These are phyloP conservation scores for Agapanthus africanus DNA, from an alignment of 106 monocot genomes.

Conservation along the genomic window DNA sequence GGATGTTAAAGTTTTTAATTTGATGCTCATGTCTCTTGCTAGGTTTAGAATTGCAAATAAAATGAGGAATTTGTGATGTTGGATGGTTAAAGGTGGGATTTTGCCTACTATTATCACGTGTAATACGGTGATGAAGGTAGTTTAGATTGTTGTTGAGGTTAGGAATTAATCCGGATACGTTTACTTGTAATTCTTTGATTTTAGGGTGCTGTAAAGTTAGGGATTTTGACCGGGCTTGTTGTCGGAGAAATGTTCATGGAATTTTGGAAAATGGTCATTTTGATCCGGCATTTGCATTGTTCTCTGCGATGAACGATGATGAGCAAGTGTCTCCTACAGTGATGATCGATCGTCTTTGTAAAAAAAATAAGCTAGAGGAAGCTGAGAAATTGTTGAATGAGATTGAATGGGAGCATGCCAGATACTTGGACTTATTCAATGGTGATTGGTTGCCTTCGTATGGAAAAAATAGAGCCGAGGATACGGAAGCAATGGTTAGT, in stretches of 20 bases:
- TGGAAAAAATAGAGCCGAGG: constrained; percentile 14
- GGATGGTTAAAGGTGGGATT: constrained; percentile 35
- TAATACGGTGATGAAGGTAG: constrained; percentile 61
- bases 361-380: constrained; percentile 7
- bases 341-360: constrained; percentile 17
- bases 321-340: constrained; percentile 7
- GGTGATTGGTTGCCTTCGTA: constrained; percentile 18
- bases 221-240: constrained; percentile 23
- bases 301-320: constrained; percentile 9
- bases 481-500: constrained; percentile 16
- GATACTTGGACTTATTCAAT: constrained; percentile 15
- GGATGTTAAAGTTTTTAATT: constrained; percentile 40
- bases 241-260: constrained; percentile 14
- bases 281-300: constrained; percentile 8
- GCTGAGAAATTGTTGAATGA: constrained; percentile 17
- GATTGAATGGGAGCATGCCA: constrained; percentile 8
- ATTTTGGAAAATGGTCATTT: constrained; percentile 7
- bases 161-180: constrained; percentile 38
- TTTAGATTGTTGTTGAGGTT: constrained; percentile 26
- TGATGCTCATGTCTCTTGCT: constrained; percentile 42
- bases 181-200: constrained; percentile 57
- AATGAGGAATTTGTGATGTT: constrained; percentile 33
- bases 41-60: constrained; percentile 33
- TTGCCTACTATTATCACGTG: constrained; percentile 44
- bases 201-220: constrained; percentile 39